These are phyloP conservation scores for Chlorella ohadii DNA, from an alignment of 139 green algal genomes.

Conservation along the genomic window DNA sequence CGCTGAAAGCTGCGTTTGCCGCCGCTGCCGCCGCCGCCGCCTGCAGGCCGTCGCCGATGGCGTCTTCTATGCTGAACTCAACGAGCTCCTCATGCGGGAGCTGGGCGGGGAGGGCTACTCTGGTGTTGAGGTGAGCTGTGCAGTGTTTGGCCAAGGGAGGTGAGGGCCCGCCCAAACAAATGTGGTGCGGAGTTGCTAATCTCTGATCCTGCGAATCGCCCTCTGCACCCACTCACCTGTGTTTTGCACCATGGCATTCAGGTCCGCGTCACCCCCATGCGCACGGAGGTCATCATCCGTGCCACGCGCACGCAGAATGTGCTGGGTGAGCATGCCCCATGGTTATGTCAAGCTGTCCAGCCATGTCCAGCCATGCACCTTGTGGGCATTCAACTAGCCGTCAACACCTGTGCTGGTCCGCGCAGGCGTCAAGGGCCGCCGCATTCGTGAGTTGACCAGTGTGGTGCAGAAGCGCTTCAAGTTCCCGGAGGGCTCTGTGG, in stretches of 20 bases:
- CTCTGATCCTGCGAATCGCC: background rate
- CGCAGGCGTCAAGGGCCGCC: conserved; percentile 96
- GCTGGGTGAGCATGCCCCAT: conserved; percentile 82
- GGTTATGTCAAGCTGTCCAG: no score
- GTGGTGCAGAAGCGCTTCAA: conserved; percentile 99
- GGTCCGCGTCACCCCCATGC: conserved; percentile 92
- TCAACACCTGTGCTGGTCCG: background rate
- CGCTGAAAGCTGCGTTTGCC: no score
- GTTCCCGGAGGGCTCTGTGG: conserved; percentile 94
- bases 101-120: conserved; percentile 94
- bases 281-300: conserved; percentile 99
- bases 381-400: background rate
- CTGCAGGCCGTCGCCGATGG: conserved; percentile 97
- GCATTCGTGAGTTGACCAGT: conserved; percentile 98
- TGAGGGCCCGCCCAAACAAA: no score
- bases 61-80: conserved; percentile 99
- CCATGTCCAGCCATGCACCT: no score
- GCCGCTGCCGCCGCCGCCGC: background rate
- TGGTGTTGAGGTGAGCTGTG: conserved; percentile 91
- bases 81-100: conserved; percentile 98
- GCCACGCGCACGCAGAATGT: conserved; percentile 98
- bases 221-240: background rate
- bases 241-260: background rate
- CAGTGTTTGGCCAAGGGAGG: no score
- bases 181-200: no score